Base-by-base conservation (phyloP, 2,329 filamentous ascomycete genomes). In the Cordyceps tenuipes region DNA sequence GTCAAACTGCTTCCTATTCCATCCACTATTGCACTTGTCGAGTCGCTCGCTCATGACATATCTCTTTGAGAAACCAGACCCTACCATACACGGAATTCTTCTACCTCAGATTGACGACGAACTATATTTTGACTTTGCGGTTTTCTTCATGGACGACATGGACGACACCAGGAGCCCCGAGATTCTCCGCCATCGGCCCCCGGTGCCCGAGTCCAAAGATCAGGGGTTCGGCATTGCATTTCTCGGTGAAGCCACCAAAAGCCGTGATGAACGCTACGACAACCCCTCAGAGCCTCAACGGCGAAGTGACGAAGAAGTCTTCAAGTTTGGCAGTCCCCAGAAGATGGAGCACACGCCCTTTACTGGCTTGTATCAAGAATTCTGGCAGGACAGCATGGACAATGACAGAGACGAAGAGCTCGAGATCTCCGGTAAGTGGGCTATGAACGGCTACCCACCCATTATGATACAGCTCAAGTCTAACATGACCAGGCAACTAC, bases 81-180 rank as follows among this genome's bases (percentile, higher is more conserved):
- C 57, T 36, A 47, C 36, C 19, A 59, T 53, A 59, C 57, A 53
- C 43, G 57, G 49, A 15, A 44, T 52, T 53, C 49, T 52, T 3
- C n/a, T 59, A 26, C 57, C 49, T 19, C 39, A 59, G 12, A 41
- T 59, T 23, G 41, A 52, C 8, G 41, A 59, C 19, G 26, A 52
- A n/a, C 10, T 39, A 21, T 17, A 52, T 5, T 53, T 52, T 47
- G 57, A 59, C 29, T 59, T 53, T 53, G 57, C 49, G 5, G 47
- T 59, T 23, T 59, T 59, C 29, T 53, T 53, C 15, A 59, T 59
- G 49, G 57, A 59, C 46, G 55, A 53, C 21, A 50, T 50, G 43
- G 56, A 57, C 31, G 31, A 51, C 19, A 17, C 41, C 19, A 52
- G 15, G 19, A 31, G 29, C 19, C 57, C 57, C 7, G 48, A 59